Evolutionary conservation across 106 monocot species (phyloP), one percentile per base, ranked within the genome.

Genomic region (Dioscorea zingiberensis): DNA sequence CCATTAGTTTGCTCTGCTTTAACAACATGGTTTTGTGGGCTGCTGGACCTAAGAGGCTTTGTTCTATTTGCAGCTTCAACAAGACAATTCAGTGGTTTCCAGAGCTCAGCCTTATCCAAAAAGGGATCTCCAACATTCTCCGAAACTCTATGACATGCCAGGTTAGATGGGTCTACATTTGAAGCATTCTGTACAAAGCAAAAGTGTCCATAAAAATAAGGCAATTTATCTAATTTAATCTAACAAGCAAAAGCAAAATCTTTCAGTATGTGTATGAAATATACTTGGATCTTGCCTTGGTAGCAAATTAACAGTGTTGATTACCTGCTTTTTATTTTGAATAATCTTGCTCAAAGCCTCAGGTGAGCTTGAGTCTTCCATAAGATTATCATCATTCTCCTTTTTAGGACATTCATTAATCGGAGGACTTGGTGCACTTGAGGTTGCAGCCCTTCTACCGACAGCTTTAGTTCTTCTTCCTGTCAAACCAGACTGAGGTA

Each of bases 21-120:
- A 13, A 71, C 25, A 70, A 56, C 55, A 54, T 56, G 55, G 63
- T 21, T 71, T 21, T 75, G 80, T 21, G 69, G 48, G 72, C 77
- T 74, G 64, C 60, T 74, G 21, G 68, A 78, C 65, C 79, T 93
- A 22, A 63, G 32, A 27, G 71, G 55, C 76, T 88, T 89, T 57
- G 93, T 85, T 76, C 78, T 78, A 48, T 89, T 83, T 54, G 85
- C 93, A 55, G 75, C 88, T 83, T 88, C 93, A 48, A 93, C 93
- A 65, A 93, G 75, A 83, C 81, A 85, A 69, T 85, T 93, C 28
- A 93, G 70, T 57, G 85, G 88, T 60, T 84, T 88, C 93, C 93
- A 93, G 53, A 83, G 68, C 47, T 93, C 93, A 44, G 76, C 18
- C 54, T 78, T 93, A 63, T 82, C 77, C 22, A 56, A 27, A 46